A percentile compares a stretch with the other conserved stretches of the same genome.
These are phyloP conservation scores for Leccinum obscurum DNA, from an alignment of 768 basidiomycete species.

Conservation along the genomic window DNA sequence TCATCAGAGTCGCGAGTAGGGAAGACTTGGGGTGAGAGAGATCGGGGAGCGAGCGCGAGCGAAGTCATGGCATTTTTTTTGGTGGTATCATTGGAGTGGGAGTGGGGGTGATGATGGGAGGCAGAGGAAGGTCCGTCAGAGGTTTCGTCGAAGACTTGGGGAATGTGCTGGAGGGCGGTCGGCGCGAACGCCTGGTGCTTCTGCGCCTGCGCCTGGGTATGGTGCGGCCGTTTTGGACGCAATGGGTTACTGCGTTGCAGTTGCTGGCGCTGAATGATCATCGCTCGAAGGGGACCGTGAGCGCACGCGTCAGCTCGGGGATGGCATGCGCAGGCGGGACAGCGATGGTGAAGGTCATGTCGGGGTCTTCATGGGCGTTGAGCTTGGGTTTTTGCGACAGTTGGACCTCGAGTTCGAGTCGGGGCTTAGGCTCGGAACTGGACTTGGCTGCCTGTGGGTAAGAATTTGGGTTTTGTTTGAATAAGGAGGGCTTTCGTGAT, in stretches of 20 bases:
- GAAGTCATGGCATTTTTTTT: neutral
- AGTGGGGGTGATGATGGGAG: conserved; percentile 16
- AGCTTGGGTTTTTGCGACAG: too few relatives aligned
- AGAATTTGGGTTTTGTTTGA: too few relatives aligned
- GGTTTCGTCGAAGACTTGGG: conserved; percentile 20
- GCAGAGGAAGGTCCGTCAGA: conserved; percentile 1
- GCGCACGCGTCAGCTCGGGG: conserved; percentile 20
- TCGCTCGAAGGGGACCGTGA: too few relatives aligned
- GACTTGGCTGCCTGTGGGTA: too few relatives aligned
- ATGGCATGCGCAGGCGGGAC: conserved; percentile 31
- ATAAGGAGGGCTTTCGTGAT: too few relatives aligned
- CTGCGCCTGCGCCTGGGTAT: neutral
- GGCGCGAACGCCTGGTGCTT: too few relatives aligned
- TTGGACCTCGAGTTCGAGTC: fast-evolving
- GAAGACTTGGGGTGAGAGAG: neutral
- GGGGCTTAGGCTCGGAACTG: too few relatives aligned
- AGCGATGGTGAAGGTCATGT: neutral
- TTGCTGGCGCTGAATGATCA: too few relatives aligned
- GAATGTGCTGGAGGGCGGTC: too few relatives aligned
- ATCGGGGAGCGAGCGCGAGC: neutral
- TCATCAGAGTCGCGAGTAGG: neutral
- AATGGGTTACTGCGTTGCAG: too few relatives aligned
- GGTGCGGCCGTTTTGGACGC: neutral
- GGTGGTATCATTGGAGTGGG: neutral
- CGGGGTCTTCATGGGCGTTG: conserved; percentile 4